A percentile compares a stretch with the other conserved stretches of the same genome.
phyloP scores from a whole-genome alignment of 148 eudicot species.

The Cornus florida region DNA sequence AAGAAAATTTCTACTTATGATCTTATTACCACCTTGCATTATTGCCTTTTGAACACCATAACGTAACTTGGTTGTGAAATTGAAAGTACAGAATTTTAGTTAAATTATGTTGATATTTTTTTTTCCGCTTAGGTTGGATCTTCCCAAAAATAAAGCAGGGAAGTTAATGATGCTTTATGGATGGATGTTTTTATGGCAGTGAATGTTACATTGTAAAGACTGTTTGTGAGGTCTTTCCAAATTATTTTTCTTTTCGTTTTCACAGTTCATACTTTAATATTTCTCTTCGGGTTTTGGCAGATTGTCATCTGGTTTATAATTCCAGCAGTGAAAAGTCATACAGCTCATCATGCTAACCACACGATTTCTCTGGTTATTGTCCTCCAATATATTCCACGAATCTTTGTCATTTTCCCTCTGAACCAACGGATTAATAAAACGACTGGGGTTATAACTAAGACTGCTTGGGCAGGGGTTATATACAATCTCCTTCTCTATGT shows the following conservation, averaged over 20 bases:
- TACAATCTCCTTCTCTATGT: constrained; percentile 75
- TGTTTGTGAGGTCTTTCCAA: too few relatives aligned
- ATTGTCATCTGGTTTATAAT: constrained; percentile 57
- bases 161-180: too few relatives aligned
- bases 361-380: constrained; percentile 61
- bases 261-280: background rate
- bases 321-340: constrained; percentile 40
- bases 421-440: constrained; percentile 65
- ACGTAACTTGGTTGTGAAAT: too few relatives aligned
- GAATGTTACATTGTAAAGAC: too few relatives aligned
- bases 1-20: too few relatives aligned
- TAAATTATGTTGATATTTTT: too few relatives aligned
- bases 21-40: too few relatives aligned
- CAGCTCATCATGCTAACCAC: constrained; percentile 54
- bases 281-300: constrained; percentile 36
- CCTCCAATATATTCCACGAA: constrained; percentile 78
- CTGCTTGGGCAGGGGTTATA: constrained; percentile 88
- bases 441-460: constrained; percentile 77
- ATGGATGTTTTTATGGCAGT: too few relatives aligned
- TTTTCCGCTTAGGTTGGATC: too few relatives aligned
- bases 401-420: constrained; percentile 71
- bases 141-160: too few relatives aligned
- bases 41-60: too few relatives aligned
- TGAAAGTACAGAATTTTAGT: too few relatives aligned
- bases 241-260: background rate